Evolutionary conservation across 106 monocot species (phyloP), one percentile per base, ranked within the genome.

Genomic region (Xerophyta viscosa): DNA sequence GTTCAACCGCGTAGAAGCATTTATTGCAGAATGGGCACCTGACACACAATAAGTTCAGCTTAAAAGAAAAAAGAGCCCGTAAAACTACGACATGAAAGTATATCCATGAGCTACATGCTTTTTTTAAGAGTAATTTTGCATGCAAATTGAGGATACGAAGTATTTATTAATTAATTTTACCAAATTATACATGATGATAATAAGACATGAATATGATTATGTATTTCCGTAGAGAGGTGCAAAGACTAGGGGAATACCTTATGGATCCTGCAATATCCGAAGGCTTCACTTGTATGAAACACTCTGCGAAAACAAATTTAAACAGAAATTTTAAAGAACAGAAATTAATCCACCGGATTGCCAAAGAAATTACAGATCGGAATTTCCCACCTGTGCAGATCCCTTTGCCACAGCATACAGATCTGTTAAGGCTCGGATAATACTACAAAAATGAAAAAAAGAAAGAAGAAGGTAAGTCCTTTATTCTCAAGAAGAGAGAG

Each of bases 1-100:
- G 80, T 27, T 80, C 72, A 62, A 86, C 76, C 62, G 75, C 76
- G 59, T 73, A 80, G 28, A 43, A 54, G 27, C 58, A 55, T 54
- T 56, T 66, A 61, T 86, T 80, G 62, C 85, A 86, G 72, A 80
- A 86, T 58, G 85, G 85, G 37, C 85, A 86, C 26, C 85, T 86
- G 62, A 29, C 14, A 41, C 0, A 14, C n/a, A 46, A 18, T 41
- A 73, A 66, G 73, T 41, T 50, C 37, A 49, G 47, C 1, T 9
- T 37, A 29, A 56, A 6, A 43, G n/a, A n/a, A n/a, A n/a, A n/a
- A n/a, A n/a, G n/a, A n/a, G n/a, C n/a, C n/a, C n/a, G n/a, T n/a
- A n/a, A n/a, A n/a, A n/a, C n/a, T n/a, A n/a, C n/a, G n/a, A n/a
- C n/a, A n/a, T n/a, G n/a, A n/a, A n/a, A n/a, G n/a, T n/a, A n/a